Conservation (phyloP, 2,329 filamentous ascomycete genomes). For the Nannizzia gypsea region DNA sequence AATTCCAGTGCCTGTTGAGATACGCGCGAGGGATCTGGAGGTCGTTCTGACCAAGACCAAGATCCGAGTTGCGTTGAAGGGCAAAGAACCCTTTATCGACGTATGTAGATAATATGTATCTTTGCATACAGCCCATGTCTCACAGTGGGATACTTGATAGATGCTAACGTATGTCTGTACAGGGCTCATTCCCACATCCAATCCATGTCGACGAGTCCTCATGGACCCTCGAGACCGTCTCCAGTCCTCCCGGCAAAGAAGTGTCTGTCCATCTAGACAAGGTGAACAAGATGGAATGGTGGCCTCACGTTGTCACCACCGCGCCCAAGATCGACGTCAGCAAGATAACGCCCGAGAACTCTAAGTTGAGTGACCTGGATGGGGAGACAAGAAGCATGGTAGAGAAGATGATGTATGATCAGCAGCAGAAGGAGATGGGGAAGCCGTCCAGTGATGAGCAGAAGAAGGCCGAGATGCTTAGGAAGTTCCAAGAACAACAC, state of each 20-base stretch:
- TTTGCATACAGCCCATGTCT: not conserved
- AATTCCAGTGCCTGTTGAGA: slow-evolving; percentile 64
- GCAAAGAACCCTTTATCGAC: slow-evolving; percentile 70
- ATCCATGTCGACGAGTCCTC: slow-evolving; percentile 79
- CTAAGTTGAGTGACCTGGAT: slow-evolving; percentile 81
- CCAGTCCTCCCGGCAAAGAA: slow-evolving; percentile 50
- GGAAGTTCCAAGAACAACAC: slow-evolving; percentile 79
- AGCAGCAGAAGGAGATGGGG: slow-evolving; percentile 89
- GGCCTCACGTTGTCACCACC: slow-evolving; percentile 75
- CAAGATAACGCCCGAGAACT: slow-evolving; percentile 89
- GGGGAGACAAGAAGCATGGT: slow-evolving; percentile 94
- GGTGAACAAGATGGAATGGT: slow-evolving; percentile 95
- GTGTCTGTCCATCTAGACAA: slow-evolving; percentile 89
- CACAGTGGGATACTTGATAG: not conserved
- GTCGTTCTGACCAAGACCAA: slow-evolving; percentile 70
- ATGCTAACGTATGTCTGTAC: slow-evolving; percentile 3
- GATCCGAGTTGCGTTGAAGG: slow-evolving; percentile 73
- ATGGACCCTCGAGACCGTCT: slow-evolving; percentile 71
- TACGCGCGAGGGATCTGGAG: slow-evolving; percentile 72
- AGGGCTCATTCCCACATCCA: slow-evolving; percentile 76
- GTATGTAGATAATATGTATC: slow-evolving; percentile 37
- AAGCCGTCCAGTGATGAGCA: slow-evolving; percentile 85
- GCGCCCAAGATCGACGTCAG: slow-evolving; percentile 89
- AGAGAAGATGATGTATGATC: slow-evolving; percentile 99
- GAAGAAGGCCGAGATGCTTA: slow-evolving; percentile 84